Conservation (phyloP, 345 rosid genomes). For the Bruguiera parviflora region DNA sequence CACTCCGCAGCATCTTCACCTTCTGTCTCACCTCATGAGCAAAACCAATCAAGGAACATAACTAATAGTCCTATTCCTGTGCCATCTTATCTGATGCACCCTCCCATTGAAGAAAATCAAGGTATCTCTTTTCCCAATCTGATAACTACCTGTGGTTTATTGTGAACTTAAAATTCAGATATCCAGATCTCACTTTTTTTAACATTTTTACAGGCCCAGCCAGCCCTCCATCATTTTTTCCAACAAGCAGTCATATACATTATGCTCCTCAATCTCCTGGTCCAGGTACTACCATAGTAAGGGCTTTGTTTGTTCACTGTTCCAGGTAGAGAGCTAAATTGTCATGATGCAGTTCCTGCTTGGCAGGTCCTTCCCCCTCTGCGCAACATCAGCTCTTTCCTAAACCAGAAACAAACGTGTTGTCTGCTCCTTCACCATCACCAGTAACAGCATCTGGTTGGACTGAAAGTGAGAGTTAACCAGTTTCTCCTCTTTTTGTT, state of each 20-base stretch:
- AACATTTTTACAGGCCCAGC: conserved; percentile 39
- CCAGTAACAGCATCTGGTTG: conserved; percentile 37
- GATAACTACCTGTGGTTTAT: neutral
- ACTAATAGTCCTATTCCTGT: conserved; percentile 39
- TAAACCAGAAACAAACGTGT: conserved; percentile 29
- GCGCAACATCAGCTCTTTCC: conserved; percentile 33
- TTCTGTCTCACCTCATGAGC: conserved; percentile 38
- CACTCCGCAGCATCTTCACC: conserved; percentile 42
- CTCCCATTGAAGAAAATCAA: conserved; percentile 40
- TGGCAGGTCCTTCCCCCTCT: conserved; percentile 36
- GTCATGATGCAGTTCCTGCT: conserved; percentile 12
- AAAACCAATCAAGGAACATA: conserved; percentile 34
- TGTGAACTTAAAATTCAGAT: neutral
- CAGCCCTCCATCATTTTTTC: conserved; percentile 37
- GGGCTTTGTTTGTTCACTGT: conserved; percentile 7
- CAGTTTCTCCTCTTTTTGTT: neutral
- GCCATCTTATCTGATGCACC: conserved; percentile 39
- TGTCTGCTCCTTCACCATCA: conserved; percentile 61
- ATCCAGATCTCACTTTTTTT: conserved; percentile 15
- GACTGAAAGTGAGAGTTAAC: conserved; percentile 39
- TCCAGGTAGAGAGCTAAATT: conserved; percentile 2
- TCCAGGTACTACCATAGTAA: conserved; percentile 39
- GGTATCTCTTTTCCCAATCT: conserved; percentile 27
- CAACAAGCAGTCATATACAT: conserved; percentile 29
- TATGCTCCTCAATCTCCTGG: conserved; percentile 45